Base-by-base conservation (phyloP, 192 early-diverging fungal genomes). In the Radiomyces spectabilis region DNA sequence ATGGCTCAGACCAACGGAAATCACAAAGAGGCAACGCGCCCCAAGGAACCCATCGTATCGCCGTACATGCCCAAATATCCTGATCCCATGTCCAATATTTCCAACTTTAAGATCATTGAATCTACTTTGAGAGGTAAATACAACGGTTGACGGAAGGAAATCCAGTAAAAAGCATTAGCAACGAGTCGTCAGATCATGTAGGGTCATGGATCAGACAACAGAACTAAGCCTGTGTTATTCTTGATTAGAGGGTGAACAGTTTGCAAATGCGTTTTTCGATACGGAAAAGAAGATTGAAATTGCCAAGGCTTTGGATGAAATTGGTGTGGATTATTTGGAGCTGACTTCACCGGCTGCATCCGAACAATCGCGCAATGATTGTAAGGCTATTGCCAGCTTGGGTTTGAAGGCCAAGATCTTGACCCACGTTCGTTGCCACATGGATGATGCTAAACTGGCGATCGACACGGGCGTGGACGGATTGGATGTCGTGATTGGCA, bases 301-400 rank as follows among this genome's bases (percentile, higher is more conserved):
- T 51, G 96, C 96, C 61, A 94, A 91, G 80, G 93, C 92, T n/a
- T 81, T 98, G 18, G 96, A 98, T 62, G 89, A 86, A 16, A 91
- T 98, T 68, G 96, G 96, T 47, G 96, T 98, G 34, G 96, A 98
- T 69, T 98, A 98, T 77, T 89, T 98, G 41, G 96, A 98, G 66
- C 71, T 98, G 53, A 96, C 94, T 21, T 94, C 91, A 9, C 96
- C 96, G 2, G 94, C 93, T 26, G 96, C 96, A 4, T 94, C 92
- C 48, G 92, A 95, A 66, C 93, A 97, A 71, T 94, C 91, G n/a
- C 82, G 89, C 41, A 79, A 74, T 27, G 96, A 98, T 76, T 94
- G 91, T 72, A 82, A 76, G 42, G 89, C 86, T 4, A 97, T 98
- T 61, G 80, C 88, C 65, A 87, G 86, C 24, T 80, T 98, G 22